Percentiles rank a stretch among this genome's conserved stretches.
These are phyloP conservation scores for Cocos nucifera DNA, from an alignment of 176 grass and related monocot genomes.

Conservation along the genomic window DNA sequence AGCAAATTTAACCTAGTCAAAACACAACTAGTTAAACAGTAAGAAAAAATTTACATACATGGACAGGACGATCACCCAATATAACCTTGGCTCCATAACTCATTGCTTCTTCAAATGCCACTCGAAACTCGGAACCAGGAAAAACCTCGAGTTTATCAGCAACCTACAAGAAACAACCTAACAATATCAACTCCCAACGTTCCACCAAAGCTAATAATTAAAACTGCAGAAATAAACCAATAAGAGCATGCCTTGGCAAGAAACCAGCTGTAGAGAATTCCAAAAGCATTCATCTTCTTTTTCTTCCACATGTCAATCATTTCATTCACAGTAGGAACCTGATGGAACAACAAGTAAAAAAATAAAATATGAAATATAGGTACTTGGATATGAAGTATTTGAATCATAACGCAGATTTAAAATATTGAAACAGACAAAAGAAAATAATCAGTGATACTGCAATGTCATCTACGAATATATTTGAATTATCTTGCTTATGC, in stretches of 20 bases:
- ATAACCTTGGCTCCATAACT: constrained; percentile 76
- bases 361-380: neutral
- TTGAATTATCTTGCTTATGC: no score
- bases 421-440: no score
- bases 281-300: constrained; percentile 86
- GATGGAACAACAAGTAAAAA: constrained; percentile 1
- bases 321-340: constrained; percentile 88
- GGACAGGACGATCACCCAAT: constrained; percentile 88
- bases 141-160: constrained; percentile 78
- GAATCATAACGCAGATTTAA: no score
- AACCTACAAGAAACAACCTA: constrained; percentile 42
- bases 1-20: no score
- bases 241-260: constrained; percentile 62
- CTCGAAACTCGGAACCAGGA: constrained; percentile 83
- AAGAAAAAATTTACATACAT: constrained; percentile 21
- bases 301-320: constrained; percentile 99
- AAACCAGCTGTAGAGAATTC: constrained; percentile 96
- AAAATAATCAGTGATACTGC: no score
- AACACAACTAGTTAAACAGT: no score
- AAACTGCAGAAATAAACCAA: constrained; percentile 3
- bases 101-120: constrained; percentile 91
- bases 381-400: no score
- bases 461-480: no score
- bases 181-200: constrained; percentile 6
- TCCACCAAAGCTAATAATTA: constrained; percentile 13